These are phyloP conservation scores for Yamadazyma philogaea DNA, from an alignment of 805 yeast genomes.

Conservation along the genomic window DNA sequence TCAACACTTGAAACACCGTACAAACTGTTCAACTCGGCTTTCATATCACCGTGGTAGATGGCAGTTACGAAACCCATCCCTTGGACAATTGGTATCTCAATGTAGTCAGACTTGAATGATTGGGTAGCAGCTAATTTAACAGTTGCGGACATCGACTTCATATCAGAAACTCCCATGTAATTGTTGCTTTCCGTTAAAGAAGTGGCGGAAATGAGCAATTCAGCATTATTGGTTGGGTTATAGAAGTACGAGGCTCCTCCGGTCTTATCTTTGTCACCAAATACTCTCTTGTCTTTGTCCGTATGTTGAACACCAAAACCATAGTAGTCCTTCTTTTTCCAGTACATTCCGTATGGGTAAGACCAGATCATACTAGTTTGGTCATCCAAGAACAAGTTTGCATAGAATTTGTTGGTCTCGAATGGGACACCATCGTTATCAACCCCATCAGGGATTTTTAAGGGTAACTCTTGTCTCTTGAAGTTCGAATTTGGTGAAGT, in stretches of 20 bases:
- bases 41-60: conserved; percentile 46
- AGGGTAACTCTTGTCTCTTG: conserved; percentile 42
- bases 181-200: conserved; percentile 40
- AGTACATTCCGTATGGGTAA: conserved; percentile 66
- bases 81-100: conserved; percentile 63
- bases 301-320: conserved; percentile 68
- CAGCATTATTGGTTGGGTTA: conserved; percentile 56
- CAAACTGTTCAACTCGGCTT: conserved; percentile 40
- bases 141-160: conserved; percentile 50
- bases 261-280: conserved; percentile 46
- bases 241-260: conserved; percentile 47
- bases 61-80: conserved; percentile 85
- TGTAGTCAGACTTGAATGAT: conserved; percentile 31
- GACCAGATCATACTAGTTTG: conserved; percentile 57
- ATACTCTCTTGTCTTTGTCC: conserved; percentile 38
- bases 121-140: conserved; percentile 38
- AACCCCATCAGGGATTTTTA: conserved; percentile 47
- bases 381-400: conserved; percentile 55
- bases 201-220: conserved; percentile 54
- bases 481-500: conserved; percentile 37
- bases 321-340: conserved; percentile 43
- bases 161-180: conserved; percentile 41
- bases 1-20: conserved; percentile 22
- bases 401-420: conserved; percentile 76
- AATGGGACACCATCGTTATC: conserved; percentile 41